These are phyloP conservation scores for Globisporangium paroecandrum DNA, from an alignment of 352 stramenopile genomes.

Conservation along the genomic window DNA sequence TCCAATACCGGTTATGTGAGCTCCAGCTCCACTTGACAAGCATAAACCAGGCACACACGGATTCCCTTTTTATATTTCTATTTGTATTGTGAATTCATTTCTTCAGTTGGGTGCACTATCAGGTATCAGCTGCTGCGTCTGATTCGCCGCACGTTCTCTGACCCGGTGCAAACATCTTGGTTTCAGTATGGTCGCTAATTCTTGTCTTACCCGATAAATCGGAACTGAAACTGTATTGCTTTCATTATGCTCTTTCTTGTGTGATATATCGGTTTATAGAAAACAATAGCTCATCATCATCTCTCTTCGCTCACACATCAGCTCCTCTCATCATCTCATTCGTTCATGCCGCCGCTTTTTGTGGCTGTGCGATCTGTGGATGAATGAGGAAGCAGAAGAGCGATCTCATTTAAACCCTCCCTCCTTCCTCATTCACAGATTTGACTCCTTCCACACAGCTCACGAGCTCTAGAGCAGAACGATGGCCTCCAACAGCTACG, in stretches of 20 bases:
- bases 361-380: neutral
- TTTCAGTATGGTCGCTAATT: no score
- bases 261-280: neutral
- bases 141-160: slow-evolving; percentile 9
- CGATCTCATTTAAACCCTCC: neutral
- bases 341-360: neutral
- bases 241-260: neutral
- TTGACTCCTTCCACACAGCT: neutral
- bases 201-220: no score
- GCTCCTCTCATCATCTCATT: neutral
- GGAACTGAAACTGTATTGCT: neutral
- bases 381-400: neutral
- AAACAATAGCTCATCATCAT: neutral
- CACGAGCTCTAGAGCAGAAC: neutral
- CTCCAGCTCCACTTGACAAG: neutral
- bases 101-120: neutral
- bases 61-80: neutral
- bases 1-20: neutral
- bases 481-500: slow-evolving; percentile 15
- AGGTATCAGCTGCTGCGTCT: neutral
- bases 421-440: neutral
- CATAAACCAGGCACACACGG: neutral
- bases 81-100: neutral
- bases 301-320: slow-evolving; percentile 1
- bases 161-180: neutral